A percentile compares a stretch with the other conserved stretches of the same genome.
These are phyloP conservation scores for Crucibulum laeve DNA, from an alignment of 768 basidiomycete species.

Conservation along the genomic window DNA sequence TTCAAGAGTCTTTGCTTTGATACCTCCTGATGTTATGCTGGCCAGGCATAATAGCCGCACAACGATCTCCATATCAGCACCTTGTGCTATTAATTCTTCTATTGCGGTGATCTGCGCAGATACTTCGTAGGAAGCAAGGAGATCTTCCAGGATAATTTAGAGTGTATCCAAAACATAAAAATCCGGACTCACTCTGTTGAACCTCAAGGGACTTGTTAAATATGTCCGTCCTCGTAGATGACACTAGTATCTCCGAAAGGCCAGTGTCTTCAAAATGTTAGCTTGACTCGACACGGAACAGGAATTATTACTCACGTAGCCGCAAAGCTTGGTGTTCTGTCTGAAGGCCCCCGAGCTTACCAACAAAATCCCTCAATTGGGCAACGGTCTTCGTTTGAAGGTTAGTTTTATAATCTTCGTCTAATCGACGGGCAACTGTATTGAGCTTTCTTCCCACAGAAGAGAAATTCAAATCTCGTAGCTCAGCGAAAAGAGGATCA, in stretches of 20 bases:
- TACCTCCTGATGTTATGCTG: slow-evolving; percentile 78
- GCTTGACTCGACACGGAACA: slow-evolving; percentile 3
- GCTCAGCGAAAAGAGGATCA: slow-evolving; percentile 77
- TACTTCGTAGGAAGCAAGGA: slow-evolving; percentile 91
- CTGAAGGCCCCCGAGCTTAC: slow-evolving; percentile 89
- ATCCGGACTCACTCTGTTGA: slow-evolving; percentile 74
- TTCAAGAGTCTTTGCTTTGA: slow-evolving; percentile 84
- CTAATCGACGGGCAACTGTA: slow-evolving; percentile 75
- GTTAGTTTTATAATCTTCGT: slow-evolving; percentile 92
- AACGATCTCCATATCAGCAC: slow-evolving; percentile 75
- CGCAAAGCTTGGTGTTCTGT: slow-evolving; percentile 86
- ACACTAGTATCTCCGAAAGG: slow-evolving; percentile 86
- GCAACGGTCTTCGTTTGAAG: slow-evolving; percentile 87
- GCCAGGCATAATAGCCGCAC: slow-evolving; percentile 83
- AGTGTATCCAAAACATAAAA: slow-evolving; percentile 2
- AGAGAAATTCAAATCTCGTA: slow-evolving; percentile 91
- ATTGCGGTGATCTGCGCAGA: slow-evolving; percentile 77
- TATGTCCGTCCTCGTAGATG: slow-evolving; percentile 76
- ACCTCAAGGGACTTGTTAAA: slow-evolving; percentile 94
- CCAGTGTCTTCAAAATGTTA: slow-evolving; percentile 67
- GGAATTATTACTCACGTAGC: slow-evolving; percentile 60
- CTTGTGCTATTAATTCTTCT: slow-evolving; percentile 87
- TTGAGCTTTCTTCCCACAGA: slow-evolving; percentile 81
- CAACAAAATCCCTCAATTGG: slow-evolving; percentile 92
- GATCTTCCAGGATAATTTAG: slow-evolving; percentile 45